Evolutionary conservation across 192 early-diverging fungal genomes (phyloP).

Genomic region (Gigaspora rosea): DNA sequence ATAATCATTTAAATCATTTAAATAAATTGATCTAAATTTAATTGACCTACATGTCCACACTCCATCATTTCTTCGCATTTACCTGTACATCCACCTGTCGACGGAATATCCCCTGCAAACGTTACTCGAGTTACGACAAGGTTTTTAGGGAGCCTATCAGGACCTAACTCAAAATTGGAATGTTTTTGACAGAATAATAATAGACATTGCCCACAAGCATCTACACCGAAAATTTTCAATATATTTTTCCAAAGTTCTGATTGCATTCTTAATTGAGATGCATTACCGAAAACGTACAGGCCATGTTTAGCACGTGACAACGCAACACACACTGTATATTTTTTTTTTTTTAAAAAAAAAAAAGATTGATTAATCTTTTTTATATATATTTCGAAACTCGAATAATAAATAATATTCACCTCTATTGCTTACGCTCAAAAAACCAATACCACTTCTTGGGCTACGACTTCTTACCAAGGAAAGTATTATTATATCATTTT

Average conservation of each 20-base stretch:
- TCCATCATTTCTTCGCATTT: constrained; percentile 10
- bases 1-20: no score
- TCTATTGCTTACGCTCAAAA: constrained; percentile 68
- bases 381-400: background rate
- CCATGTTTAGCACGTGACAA: constrained; percentile 63
- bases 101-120: background rate
- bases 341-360: background rate
- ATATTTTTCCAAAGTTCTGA: constrained; percentile 46
- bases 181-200: constrained; percentile 23
- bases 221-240: background rate
- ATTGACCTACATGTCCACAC: constrained; percentile 25
- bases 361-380: background rate
- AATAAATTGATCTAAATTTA: no score
- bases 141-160: no score
- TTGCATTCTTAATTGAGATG: constrained; percentile 41
- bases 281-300: constrained; percentile 61
- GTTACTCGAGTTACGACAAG: background rate
- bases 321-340: constrained; percentile 45
- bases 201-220: background rate
- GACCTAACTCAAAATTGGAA: background rate
- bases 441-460: constrained; percentile 79
- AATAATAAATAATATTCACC: constrained; percentile 2
- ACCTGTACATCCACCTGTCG: constrained; percentile 12
- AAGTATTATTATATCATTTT: constrained; percentile 97
- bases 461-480: constrained; percentile 94